These are phyloP conservation scores for Corchorus olitorius DNA, from an alignment of 345 rosid species.

Conservation along the genomic window DNA sequence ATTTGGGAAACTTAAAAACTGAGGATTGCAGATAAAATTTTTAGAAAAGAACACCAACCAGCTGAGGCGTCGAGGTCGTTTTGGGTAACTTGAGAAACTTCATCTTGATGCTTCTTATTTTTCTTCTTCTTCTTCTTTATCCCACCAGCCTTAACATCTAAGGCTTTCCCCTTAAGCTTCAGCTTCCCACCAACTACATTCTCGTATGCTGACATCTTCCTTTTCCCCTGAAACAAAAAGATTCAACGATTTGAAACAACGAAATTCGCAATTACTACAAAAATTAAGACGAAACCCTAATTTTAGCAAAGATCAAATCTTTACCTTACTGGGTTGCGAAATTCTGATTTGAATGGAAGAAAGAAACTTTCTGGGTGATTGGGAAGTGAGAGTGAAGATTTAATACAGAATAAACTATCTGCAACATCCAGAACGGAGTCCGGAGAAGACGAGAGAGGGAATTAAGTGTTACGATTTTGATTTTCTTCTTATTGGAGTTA, in stretches of 20 bases:
- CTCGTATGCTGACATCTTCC: slow-evolving; percentile 69
- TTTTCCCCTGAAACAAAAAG: slow-evolving; percentile 17
- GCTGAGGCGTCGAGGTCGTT: slow-evolving; percentile 53
- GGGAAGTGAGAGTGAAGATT: background rate
- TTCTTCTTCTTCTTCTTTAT: slow-evolving; percentile 86
- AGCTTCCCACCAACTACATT: slow-evolving; percentile 82
- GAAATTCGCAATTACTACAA: background rate
- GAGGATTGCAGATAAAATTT: background rate
- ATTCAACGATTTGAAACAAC: background rate
- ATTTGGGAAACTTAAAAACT: background rate
- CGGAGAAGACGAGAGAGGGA: no score
- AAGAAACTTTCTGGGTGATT: background rate
- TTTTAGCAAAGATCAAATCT: background rate
- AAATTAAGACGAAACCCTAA: background rate
- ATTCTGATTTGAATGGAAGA: background rate
- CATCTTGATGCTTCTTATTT: slow-evolving; percentile 51
- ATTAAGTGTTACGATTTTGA: no score
- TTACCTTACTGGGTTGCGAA: background rate
- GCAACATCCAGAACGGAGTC: no score
- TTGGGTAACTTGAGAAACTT: slow-evolving; percentile 38
- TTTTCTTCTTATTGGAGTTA: no score
- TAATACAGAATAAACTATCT: no score
- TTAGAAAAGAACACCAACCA: slow-evolving; percentile 32
- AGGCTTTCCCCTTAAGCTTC: slow-evolving; percentile 93
- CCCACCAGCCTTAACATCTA: slow-evolving; percentile 88